A percentile compares a stretch with the other conserved stretches of the same genome.
phyloP scores from a whole-genome alignment of 1,139 yeast genomes.

The Eremothecium cymbalariae region DNA sequence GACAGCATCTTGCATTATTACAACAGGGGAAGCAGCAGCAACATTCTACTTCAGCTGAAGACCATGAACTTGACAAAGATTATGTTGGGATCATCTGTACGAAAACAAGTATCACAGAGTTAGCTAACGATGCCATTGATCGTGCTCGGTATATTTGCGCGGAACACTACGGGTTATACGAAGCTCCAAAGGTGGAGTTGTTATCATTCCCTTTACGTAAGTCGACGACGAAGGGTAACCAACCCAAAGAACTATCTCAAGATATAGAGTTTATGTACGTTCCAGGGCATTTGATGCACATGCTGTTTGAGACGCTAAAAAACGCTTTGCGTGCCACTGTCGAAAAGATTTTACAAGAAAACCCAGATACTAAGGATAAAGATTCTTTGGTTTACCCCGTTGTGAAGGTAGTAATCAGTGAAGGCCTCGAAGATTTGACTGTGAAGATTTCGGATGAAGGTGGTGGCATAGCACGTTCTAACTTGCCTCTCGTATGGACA shows the following conservation, averaged over 20 bases:
- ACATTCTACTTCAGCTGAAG: slow-evolving; percentile 34
- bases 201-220: slow-evolving; percentile 37
- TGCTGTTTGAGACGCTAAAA: slow-evolving; percentile 78
- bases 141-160: slow-evolving; percentile 83
- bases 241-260: slow-evolving; percentile 34
- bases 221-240: slow-evolving; percentile 4
- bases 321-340: slow-evolving; percentile 81
- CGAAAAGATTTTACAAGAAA: slow-evolving; percentile 44
- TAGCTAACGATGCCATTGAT: slow-evolving; percentile 78
- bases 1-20: slow-evolving; percentile 64
- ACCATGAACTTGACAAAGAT: slow-evolving; percentile 33
- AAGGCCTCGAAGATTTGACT: slow-evolving; percentile 89
- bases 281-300: slow-evolving; percentile 83
- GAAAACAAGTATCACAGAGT: slow-evolving; percentile 67
- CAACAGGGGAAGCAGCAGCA: slow-evolving; percentile 8
- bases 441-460: slow-evolving; percentile 90
- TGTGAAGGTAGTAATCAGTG: slow-evolving; percentile 80
- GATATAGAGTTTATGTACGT: slow-evolving; percentile 76
- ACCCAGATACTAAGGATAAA: slow-evolving; percentile 43
- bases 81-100: slow-evolving; percentile 85
- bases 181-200: slow-evolving; percentile 71
- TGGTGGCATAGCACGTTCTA: slow-evolving; percentile 84
- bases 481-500: slow-evolving; percentile 83
- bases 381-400: slow-evolving; percentile 73
- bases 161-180: slow-evolving; percentile 75